Percentiles rank a stretch among this genome's conserved stretches.
phyloP scores from a whole-genome alignment of 768 basidiomycete species.

The Cubamyces sp. region DNA sequence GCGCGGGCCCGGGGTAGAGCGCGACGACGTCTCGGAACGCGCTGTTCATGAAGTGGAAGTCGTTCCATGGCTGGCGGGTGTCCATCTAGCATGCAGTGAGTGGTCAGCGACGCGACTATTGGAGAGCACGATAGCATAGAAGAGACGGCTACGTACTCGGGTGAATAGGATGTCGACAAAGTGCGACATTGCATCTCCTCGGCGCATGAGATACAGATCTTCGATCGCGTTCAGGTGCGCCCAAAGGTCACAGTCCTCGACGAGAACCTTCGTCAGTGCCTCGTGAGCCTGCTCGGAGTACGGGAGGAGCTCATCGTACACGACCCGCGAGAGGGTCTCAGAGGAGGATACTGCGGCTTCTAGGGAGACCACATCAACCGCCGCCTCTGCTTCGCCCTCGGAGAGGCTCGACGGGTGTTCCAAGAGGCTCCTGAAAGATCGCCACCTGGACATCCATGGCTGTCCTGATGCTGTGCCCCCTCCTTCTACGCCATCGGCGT shows the following conservation, averaged over 20 bases:
- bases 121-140: not conserved
- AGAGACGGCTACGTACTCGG: constrained; percentile 49
- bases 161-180: constrained; percentile 76
- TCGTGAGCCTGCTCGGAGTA: constrained; percentile 56
- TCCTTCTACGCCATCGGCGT: not conserved
- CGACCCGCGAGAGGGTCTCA: constrained; percentile 60
- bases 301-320: constrained; percentile 66
- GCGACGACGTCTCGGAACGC: constrained; percentile 71
- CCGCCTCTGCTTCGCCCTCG: not conserved
- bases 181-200: constrained; percentile 76
- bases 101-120: not conserved
- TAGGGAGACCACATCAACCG: not conserved
- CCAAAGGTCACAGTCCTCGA: constrained; percentile 69
- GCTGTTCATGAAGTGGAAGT: constrained; percentile 84
- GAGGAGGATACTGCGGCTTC: constrained; percentile 42
- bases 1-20: constrained; percentile 42
- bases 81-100: constrained; percentile 60
- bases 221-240: constrained; percentile 67
- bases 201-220: constrained; percentile 73
- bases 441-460: constrained; percentile 30
- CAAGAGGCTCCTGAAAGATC: constrained; percentile 22
- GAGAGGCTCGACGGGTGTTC: not conserved
- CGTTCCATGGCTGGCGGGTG: constrained; percentile 66
- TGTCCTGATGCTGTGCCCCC: not conserved
- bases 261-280: constrained; percentile 58